Evolutionary conservation across 2,329 filamentous ascomycete genomes (phyloP).

Genomic region (Elsinoe perseae): DNA sequence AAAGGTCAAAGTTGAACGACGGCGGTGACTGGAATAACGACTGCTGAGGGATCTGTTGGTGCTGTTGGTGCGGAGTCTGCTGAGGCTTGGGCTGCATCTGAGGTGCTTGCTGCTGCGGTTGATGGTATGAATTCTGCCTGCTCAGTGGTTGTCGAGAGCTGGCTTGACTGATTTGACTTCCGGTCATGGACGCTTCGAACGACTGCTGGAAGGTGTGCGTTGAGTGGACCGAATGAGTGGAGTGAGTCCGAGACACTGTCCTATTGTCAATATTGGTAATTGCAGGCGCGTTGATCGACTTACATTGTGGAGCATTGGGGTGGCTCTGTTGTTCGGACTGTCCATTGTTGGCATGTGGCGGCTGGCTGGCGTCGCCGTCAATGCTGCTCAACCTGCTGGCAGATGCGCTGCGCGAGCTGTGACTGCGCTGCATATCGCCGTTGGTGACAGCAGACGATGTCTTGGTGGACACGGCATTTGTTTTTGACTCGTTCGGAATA

Average conservation of each 20-base stretch:
- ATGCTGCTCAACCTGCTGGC: constrained; percentile 30
- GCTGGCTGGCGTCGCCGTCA: constrained; percentile 21
- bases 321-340: constrained; percentile 13
- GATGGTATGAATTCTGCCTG: constrained; percentile 16
- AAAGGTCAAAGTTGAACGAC: constrained; percentile 15
- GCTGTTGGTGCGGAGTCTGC: constrained; percentile 16
- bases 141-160: neutral
- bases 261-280: neutral
- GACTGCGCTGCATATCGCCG: constrained; percentile 21
- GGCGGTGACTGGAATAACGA: constrained; percentile 10
- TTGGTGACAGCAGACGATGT: constrained; percentile 18
- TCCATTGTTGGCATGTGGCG: constrained; percentile 11
- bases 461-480: neutral
- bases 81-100: constrained; percentile 19
- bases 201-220: neutral
- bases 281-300: neutral
- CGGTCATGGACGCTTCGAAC: neutral
- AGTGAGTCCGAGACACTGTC: constrained; percentile 18
- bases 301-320: constrained; percentile 17
- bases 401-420: constrained; percentile 24
- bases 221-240: constrained; percentile 18
- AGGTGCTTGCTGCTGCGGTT: constrained; percentile 17
- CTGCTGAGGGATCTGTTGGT: constrained; percentile 19
- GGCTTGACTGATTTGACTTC: constrained; percentile 11
- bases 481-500: constrained; percentile 18